A percentile compares a stretch with the other conserved stretches of the same genome.
Conservation (phyloP, 2,329 filamentous ascomycete genomes). For the Aspergillus thermomutatus region DNA sequence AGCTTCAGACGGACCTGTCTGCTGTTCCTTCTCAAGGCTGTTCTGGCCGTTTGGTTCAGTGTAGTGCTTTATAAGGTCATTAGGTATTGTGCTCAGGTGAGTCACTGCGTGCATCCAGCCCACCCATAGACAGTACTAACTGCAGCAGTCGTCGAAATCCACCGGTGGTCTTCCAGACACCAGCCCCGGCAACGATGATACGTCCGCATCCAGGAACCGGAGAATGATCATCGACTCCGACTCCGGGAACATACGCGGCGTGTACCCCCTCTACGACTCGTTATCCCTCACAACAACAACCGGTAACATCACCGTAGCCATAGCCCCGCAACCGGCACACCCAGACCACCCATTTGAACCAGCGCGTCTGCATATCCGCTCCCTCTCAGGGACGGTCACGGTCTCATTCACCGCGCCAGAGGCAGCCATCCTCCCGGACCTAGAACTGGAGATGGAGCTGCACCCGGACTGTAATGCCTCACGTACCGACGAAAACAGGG, state of each 20-base stretch:
- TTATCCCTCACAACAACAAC: conserved; percentile 29
- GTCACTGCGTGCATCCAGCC: not conserved
- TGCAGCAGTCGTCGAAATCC: not conserved
- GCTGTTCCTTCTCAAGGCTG: not conserved
- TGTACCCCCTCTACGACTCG: conserved; percentile 30
- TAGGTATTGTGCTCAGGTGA: not conserved
- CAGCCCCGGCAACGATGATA: too few relatives aligned
- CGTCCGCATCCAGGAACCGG: not conserved
- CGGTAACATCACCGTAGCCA: conserved; percentile 26
- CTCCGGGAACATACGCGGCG: conserved; percentile 21
- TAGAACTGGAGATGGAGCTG: conserved; percentile 4
- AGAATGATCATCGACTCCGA: conserved; percentile 18
- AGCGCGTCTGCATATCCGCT: conserved; percentile 25
- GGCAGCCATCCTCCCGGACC: conserved; percentile 1
- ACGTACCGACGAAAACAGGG: too few relatives aligned
- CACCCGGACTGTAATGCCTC: too few relatives aligned
- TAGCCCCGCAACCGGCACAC: conserved; percentile 30
- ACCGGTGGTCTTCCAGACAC: not conserved
- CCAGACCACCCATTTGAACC: conserved; percentile 17
- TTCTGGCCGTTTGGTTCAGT: not conserved
- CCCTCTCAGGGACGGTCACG: conserved; percentile 23
- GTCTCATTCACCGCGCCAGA: conserved; percentile 18
- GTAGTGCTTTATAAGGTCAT: not conserved
- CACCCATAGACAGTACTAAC: too few relatives aligned
- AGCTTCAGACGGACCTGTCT: not conserved